Base-by-base conservation (phyloP, 2,329 filamentous ascomycete genomes). In the Beauveria rudraprayagi region DNA sequence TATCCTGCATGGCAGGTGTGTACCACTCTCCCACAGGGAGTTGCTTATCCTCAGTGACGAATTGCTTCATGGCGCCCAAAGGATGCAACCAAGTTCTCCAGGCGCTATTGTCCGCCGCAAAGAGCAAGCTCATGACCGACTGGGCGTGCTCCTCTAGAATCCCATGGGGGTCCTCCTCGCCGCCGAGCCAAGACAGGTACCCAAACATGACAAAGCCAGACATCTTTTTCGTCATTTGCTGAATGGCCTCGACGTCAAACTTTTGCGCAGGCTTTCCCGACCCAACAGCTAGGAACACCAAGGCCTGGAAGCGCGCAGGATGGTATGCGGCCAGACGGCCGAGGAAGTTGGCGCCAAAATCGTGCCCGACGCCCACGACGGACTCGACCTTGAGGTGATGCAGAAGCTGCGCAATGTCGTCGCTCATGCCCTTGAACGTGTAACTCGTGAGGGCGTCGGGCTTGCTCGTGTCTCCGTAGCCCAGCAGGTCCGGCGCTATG, bases 301-400 rank as follows among this genome's bases (percentile, higher is more conserved):
- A 48, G 0, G 59, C 65, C 0, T 47, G 40, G 44, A 66, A 66
- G 2, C 66, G 68, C 0, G 58, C 51, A 1, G 70, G 66, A 19
- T 71, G 40, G 44, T 70, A 71, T 2, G 67, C 65, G 2, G 63
- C 67, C 14, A 71, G 28, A 1, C 72, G 65, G 1, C 71, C 72
- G 5, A 74, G 47, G 0, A 74, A 59, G 6, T 69, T 72, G 10
- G 70, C 67, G 0, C 72, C 72, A 52, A 74, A 70, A 37, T 76
- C 74, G 34, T 76, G 74, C 0, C 71, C 73, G 1, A 75, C 64
- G 17, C 79, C 81, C n/a, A 82, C 66, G 1, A 77, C 78, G 8
- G 47, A 41, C 0, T 68, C 62, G 22, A 77, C 66, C 19, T 60
- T 57, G 0, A 72, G 63, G 26, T 70, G 65, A 22, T 66, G 66